These are phyloP conservation scores for Globisporangium barbulae DNA, from an alignment of 352 stramenopile genomes.

Conservation along the genomic window DNA sequence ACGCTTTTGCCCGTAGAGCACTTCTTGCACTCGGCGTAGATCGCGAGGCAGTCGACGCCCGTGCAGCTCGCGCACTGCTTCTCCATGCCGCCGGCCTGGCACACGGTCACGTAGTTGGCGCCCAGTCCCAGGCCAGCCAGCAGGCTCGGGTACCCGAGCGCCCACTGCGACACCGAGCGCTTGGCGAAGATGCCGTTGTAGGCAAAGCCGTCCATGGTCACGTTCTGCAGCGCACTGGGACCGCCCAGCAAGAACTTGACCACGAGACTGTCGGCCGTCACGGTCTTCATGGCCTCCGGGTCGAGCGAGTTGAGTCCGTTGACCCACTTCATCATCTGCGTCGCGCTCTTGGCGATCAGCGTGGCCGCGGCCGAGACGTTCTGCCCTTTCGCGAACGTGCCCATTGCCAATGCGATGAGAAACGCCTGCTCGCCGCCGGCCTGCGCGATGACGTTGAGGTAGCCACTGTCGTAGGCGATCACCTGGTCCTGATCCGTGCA, in stretches of 20 bases:
- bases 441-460: slow-evolving; percentile 62
- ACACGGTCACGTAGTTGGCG: slow-evolving; percentile 48
- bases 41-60: slow-evolving; percentile 32
- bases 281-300: slow-evolving; percentile 55
- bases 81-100: slow-evolving; percentile 32
- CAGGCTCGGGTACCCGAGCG: slow-evolving; percentile 68
- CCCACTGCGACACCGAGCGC: slow-evolving; percentile 58
- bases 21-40: slow-evolving; percentile 33
- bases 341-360: slow-evolving; percentile 36
- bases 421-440: slow-evolving; percentile 63
- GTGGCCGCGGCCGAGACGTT: slow-evolving; percentile 21
- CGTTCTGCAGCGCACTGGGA: slow-evolving; percentile 26
- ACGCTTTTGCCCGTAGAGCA: slow-evolving; percentile 37
- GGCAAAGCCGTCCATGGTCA: slow-evolving; percentile 58
- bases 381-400: slow-evolving; percentile 36
- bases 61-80: slow-evolving; percentile 39
- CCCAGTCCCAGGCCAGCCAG: slow-evolving; percentile 55
- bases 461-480: slow-evolving; percentile 54
- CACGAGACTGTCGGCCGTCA: slow-evolving; percentile 37
- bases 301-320: slow-evolving; percentile 80
- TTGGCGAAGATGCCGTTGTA: slow-evolving; percentile 74
- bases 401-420: slow-evolving; percentile 35
- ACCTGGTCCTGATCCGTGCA: slow-evolving; percentile 59
- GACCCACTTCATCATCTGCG: slow-evolving; percentile 70
- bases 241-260: slow-evolving; percentile 35